Percentiles rank a stretch among this genome's conserved stretches.
Conservation (phyloP, 345 rosid species). For the Moringa oleifera region DNA sequence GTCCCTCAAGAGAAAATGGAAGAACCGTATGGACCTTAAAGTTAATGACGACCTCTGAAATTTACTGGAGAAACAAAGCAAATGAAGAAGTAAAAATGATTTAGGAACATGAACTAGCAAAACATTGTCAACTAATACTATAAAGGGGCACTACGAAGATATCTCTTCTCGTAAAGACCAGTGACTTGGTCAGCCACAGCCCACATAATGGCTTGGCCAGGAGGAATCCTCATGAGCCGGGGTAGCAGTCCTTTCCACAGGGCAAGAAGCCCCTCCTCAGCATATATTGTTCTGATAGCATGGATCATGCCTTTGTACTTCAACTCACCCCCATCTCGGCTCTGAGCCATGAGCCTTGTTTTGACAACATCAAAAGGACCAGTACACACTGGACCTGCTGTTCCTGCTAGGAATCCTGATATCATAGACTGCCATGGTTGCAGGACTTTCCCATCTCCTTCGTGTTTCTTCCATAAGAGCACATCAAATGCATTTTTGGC, state of each 20-base stretch:
- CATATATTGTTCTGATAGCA: conserved; percentile 72
- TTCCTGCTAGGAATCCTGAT: conserved; percentile 93
- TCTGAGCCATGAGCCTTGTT: conserved; percentile 95
- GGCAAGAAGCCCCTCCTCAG: conserved; percentile 74
- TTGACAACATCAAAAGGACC: conserved; percentile 99
- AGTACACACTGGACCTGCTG: conserved; percentile 86
- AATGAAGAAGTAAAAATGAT: conserved; percentile 1
- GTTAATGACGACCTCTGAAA: not conserved
- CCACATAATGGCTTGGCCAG: conserved; percentile 99
- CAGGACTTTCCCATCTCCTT: conserved; percentile 81
- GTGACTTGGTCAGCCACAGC: conserved; percentile 92
- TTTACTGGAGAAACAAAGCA: not conserved
- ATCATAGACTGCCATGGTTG: conserved; percentile 97
- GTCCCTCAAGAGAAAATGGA: not conserved
- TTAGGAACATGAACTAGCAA: conserved; percentile 13
- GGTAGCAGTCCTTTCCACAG: conserved; percentile 95
- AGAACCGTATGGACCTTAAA: no score
- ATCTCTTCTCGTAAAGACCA: conserved; percentile 73
- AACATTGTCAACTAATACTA: conserved; percentile 19
- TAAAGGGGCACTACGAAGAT: conserved; percentile 36
- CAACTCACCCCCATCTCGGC: conserved; percentile 43
- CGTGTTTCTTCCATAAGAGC: conserved; percentile 85
- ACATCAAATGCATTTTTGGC: conserved; percentile 83
- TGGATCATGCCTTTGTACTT: conserved; percentile 93
- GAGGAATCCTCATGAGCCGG: conserved; percentile 94